phyloP scores from a whole-genome alignment of 108 stramenopile species.

The Schizochytrium sp. region DNA sequence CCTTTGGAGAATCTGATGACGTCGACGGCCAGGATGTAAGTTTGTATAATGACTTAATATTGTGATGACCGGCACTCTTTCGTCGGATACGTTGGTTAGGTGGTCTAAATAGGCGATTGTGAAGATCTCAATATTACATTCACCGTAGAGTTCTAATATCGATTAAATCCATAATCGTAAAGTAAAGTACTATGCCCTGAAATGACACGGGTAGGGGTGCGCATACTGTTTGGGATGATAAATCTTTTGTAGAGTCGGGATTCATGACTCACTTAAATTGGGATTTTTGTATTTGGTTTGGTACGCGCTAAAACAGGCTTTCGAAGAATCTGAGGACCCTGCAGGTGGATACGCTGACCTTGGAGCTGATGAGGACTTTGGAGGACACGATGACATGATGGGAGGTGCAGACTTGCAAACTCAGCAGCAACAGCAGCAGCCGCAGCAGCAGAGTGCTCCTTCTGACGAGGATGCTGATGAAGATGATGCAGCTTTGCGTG shows the following conservation, averaged over 20 bases:
- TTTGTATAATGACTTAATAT: background rate
- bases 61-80: too few relatives aligned
- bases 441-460: background rate
- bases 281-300: too few relatives aligned
- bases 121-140: too few relatives aligned
- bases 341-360: slow-evolving; percentile 32
- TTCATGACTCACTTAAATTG: too few relatives aligned
- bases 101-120: too few relatives aligned
- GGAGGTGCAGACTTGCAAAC: background rate
- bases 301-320: background rate
- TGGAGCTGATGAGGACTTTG: slow-evolving; percentile 26
- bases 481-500: slow-evolving; percentile 45
- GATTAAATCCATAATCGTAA: background rate
- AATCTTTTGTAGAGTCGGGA: too few relatives aligned
- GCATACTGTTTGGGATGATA: background rate
- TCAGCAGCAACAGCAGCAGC: background rate
- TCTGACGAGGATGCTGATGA: background rate
- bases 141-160: too few relatives aligned
- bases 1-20: slow-evolving; percentile 2
- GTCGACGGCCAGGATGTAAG: slow-evolving; percentile 41
- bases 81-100: too few relatives aligned
- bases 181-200: background rate
- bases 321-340: slow-evolving; percentile 25
- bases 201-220: background rate
- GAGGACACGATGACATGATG: background rate